A percentile compares a stretch with the other conserved stretches of the same genome.
Conservation (phyloP, 441 rosid species). For the Croton setiger region DNA sequence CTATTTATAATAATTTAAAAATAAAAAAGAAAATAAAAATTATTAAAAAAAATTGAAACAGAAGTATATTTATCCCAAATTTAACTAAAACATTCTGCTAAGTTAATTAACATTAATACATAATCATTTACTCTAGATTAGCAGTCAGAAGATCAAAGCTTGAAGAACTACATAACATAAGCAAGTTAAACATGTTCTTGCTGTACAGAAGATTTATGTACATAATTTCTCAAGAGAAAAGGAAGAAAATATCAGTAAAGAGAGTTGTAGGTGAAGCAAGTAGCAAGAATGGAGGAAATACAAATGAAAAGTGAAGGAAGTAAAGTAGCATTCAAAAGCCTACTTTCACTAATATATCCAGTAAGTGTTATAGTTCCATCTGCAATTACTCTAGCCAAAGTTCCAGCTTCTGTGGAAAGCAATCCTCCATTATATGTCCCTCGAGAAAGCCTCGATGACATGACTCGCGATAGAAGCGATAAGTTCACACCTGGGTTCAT, state of each 20-base stretch:
- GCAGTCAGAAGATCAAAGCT: neutral
- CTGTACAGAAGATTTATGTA: neutral
- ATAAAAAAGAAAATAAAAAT: too few species aligned
- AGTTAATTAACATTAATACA: neutral
- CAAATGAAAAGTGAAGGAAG: conserved; percentile 83
- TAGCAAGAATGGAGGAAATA: conserved; percentile 69
- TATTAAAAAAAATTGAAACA: too few species aligned
- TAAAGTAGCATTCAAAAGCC: conserved; percentile 73
- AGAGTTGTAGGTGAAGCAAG: conserved; percentile 84
- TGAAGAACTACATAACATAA: neutral
- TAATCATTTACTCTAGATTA: neutral
- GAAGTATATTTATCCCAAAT: too few species aligned
- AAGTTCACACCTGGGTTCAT: conserved; percentile 72
- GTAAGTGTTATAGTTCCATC: conserved; percentile 87
- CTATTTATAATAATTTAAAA: too few species aligned
- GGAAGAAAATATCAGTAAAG: conserved; percentile 43
- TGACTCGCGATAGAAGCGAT: conserved; percentile 81
- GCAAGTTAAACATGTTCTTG: neutral
- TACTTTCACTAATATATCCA: conserved; percentile 67
- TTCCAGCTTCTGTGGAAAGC: conserved; percentile 96
- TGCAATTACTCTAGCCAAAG: conserved; percentile 87
- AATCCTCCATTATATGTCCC: conserved; percentile 96
- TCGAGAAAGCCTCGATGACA: conserved; percentile 91
- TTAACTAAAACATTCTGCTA: too few species aligned
- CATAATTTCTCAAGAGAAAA: neutral